Percentiles rank a stretch among this genome's conserved stretches.
Conservation (phyloP, 441 rosid genomes). For the Croton laevigatus region DNA sequence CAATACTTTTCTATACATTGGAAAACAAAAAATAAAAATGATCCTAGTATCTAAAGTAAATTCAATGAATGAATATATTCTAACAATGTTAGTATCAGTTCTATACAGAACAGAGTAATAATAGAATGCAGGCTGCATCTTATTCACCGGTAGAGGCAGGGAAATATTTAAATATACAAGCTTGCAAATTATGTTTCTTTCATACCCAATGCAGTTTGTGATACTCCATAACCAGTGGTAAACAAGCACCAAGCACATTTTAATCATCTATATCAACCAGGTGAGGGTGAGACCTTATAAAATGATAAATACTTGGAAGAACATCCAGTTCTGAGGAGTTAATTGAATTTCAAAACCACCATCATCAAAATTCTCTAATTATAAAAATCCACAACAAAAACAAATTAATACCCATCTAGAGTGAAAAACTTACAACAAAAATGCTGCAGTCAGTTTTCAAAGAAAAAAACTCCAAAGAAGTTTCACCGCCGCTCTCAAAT, state of each 20-base stretch:
- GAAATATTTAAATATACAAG: too few relatives aligned
- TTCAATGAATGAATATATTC: neutral
- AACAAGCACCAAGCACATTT: too few relatives aligned
- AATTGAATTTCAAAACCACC: neutral
- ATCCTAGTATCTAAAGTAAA: neutral
- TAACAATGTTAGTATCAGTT: too few relatives aligned
- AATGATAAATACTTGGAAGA: neutral
- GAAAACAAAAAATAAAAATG: neutral
- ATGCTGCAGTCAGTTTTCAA: conserved; percentile 88
- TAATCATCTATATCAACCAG: neutral
- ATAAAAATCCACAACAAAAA: conserved; percentile 2
- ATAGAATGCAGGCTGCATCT: neutral
- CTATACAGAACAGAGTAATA: too few relatives aligned
- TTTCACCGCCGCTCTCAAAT: conserved; percentile 89
- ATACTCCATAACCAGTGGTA: too few relatives aligned
- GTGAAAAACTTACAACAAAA: conserved; percentile 58
- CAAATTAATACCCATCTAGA: neutral
- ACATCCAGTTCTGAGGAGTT: neutral
- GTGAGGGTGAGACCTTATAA: neutral
- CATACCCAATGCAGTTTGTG: too few relatives aligned
- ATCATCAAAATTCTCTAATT: neutral
- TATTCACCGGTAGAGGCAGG: neutral
- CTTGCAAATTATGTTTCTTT: neutral
- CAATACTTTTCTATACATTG: neutral
- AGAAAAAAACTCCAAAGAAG: conserved; percentile 90